Conservation (phyloP, 2,329 filamentous ascomycete species). For the Clonostachys rhizophaga region DNA sequence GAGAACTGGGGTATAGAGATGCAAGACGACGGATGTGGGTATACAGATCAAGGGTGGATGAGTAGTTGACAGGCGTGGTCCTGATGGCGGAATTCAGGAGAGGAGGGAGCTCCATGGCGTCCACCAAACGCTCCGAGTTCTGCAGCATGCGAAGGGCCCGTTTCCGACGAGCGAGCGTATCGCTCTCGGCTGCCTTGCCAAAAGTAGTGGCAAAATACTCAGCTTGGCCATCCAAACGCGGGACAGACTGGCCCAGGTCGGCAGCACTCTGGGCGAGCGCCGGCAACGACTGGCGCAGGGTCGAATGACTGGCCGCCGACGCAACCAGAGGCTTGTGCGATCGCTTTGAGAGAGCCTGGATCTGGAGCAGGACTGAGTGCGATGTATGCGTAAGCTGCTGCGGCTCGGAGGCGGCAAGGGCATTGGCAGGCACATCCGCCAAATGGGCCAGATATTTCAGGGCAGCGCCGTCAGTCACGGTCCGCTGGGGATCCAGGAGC, state of each 20-base stretch:
- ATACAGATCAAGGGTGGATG: constrained; percentile 84
- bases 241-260: constrained; percentile 67
- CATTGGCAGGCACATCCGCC: constrained; percentile 69
- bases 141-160: constrained; percentile 76
- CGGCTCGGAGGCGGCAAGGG: constrained; percentile 70
- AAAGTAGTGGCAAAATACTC: constrained; percentile 80
- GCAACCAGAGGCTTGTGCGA: constrained; percentile 82
- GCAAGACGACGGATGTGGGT: constrained; percentile 88
- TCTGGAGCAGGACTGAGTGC: constrained; percentile 74
- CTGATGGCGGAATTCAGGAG: constrained; percentile 77
- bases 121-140: constrained; percentile 84
- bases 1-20: constrained; percentile 74
- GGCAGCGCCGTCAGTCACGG: constrained; percentile 42
- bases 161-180: constrained; percentile 68
- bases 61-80: constrained; percentile 67
- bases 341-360: constrained; percentile 85
- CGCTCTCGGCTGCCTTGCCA: constrained; percentile 65
- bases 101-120: constrained; percentile 85
- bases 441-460: constrained; percentile 73
- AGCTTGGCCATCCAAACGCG: constrained; percentile 73
- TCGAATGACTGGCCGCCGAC: constrained; percentile 73
- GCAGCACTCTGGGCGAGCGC: constrained; percentile 59
- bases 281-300: constrained; percentile 68
- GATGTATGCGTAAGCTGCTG: constrained; percentile 75
- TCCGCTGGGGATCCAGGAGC: constrained; percentile 20